Base-by-base conservation (phyloP, 495 filamentous ascomycete genomes). In the Echria macrotheca region DNA sequence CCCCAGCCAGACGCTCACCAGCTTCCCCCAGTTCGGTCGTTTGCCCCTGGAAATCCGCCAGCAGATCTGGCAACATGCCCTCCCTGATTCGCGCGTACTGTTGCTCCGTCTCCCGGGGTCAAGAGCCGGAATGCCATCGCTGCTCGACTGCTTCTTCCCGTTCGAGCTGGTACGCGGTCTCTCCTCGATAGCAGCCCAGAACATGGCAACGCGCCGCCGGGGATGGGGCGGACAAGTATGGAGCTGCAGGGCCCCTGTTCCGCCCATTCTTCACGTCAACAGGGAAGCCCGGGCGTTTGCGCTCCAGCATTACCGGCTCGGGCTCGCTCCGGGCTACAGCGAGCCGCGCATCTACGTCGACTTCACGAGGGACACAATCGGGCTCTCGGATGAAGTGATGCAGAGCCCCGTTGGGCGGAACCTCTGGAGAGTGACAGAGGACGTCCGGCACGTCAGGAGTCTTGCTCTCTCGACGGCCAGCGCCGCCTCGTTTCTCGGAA, bases 281-380 rank as follows among this genome's bases (percentile, higher is more conserved):
- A 43, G 53, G 36, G 65, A 70, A 36, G 60, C 65, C 15, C 58
- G 67, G 11, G 29, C 58, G 36, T 55, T 64, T 41, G 65, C 65
- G 9, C 59, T 66, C 9, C 59, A 54, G 15, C 57, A 60, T 37
- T 70, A 68, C 48, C 53, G 55, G 0, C 54, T 70, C 5, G 57
- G 65, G 5, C 54, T 70, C 1, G 65, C 60, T 11, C 65, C 63
- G 15, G 67, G 61, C 33, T 36, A 42, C 36, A 49, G 35, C 24
- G 33, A 61, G 41, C 62, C 65, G 35, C 50, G 56, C 26, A 59
- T 70, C 11, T 69, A 70, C 41, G 45, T 69, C 41, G 55, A 66
- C 46, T 60, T 64, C 28, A 40, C 33, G 18, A 59, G 59, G 10
- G 68, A 69, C 50, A 59, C 64, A 0, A 22, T 70, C 38, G 49